Conservation (phyloP, 2,329 filamentous ascomycete species). For the Sclerotinia borealis region DNA sequence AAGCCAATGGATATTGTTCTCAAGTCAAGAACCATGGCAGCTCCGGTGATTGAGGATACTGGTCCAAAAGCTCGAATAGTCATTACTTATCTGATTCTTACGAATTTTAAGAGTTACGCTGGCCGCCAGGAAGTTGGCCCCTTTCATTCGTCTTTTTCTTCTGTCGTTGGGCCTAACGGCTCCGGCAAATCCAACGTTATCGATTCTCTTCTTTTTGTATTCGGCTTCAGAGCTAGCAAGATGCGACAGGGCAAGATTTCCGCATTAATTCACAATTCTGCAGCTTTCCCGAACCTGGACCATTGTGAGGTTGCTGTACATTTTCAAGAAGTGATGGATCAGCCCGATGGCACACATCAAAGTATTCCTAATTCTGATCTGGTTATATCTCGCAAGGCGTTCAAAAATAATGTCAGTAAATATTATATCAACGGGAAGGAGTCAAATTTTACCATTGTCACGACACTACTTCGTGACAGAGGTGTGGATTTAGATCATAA, state of each 20-base stretch:
- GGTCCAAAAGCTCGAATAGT: constrained; percentile 82
- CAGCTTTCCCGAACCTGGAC: constrained; percentile 75
- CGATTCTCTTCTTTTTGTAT: constrained; percentile 96
- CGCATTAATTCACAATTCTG: constrained; percentile 94
- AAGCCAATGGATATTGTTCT: constrained; percentile 91
- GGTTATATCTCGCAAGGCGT: constrained; percentile 83
- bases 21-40: constrained; percentile 69
- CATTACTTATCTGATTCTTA: constrained; percentile 85
- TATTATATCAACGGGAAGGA: constrained; percentile 92
- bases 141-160: constrained; percentile 95
- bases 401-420: constrained; percentile 97
- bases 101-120: constrained; percentile 98
- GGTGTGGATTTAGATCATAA: constrained; percentile 97
- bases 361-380: constrained; percentile 79
- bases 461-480: constrained; percentile 74
- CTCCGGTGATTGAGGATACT: constrained; percentile 64
- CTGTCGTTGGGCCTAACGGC: constrained; percentile 94
- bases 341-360: constrained; percentile 67
- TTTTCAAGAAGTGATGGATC: constrained; percentile 91
- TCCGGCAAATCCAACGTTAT: constrained; percentile 99
- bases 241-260: constrained; percentile 99
- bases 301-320: constrained; percentile 95
- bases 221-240: constrained; percentile 97
- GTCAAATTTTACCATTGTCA: constrained; percentile 89
- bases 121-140: constrained; percentile 92